Evolutionary conservation across 371 early-diverging fungal species (phyloP).

Genomic region (Zychaea mexicana): DNA sequence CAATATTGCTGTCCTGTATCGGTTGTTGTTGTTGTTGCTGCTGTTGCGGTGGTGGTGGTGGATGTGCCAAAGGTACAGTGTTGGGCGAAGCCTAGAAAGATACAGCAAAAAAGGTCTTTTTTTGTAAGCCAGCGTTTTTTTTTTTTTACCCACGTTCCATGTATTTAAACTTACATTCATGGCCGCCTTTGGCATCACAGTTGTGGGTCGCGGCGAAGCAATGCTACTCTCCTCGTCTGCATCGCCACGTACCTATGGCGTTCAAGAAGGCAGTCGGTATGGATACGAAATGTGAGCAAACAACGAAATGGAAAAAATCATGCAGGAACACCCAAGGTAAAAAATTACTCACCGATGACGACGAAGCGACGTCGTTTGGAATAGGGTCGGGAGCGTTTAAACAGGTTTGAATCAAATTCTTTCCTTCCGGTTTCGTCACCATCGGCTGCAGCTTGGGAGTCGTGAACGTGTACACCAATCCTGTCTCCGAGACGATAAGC

Average conservation of each 20-base stretch:
- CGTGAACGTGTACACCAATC: conserved; percentile 98
- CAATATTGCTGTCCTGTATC: neutral
- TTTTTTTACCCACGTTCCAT: conserved; percentile 1
- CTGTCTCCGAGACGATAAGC: conserved; percentile 96
- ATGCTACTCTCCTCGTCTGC: neutral
- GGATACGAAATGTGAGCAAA: neutral
- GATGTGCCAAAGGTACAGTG: neutral
- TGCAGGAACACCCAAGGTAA: too few species aligned
- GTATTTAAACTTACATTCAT: neutral
- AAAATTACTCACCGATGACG: neutral
- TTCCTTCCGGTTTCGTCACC: conserved; percentile 93
- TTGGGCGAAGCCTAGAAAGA: neutral
- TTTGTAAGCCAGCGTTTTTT: too few species aligned
- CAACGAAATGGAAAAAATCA: neutral
- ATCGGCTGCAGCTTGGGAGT: conserved; percentile 94
- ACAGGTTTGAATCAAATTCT: conserved; percentile 62
- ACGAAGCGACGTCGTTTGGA: neutral
- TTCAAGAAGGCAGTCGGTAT: too few species aligned
- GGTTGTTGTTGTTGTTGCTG: neutral
- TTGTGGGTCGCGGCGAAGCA: neutral
- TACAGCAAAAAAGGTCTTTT: neutral
- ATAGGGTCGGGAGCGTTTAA: conserved; percentile 22
- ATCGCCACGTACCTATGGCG: conserved; percentile 3
- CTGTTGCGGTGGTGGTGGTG: neutral
- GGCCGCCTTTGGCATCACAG: neutral